These are phyloP conservation scores for Coemansia sp. DNA, from an alignment of 192 early-diverging fungal species.

Conservation along the genomic window DNA sequence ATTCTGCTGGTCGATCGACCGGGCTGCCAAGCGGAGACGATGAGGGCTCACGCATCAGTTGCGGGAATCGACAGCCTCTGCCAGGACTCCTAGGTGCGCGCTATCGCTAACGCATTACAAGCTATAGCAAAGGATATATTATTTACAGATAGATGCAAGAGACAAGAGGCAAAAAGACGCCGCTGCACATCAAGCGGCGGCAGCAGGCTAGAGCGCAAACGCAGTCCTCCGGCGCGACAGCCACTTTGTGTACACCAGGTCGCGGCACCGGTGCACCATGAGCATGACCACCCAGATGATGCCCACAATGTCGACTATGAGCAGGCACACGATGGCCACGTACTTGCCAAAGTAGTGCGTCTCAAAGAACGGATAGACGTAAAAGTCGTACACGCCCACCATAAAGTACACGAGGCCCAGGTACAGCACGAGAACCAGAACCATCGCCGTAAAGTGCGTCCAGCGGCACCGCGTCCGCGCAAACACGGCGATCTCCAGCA, in stretches of 20 bases:
- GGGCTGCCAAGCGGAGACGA: too few species aligned
- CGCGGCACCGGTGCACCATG: conserved; percentile 32
- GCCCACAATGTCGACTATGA: conserved; percentile 19
- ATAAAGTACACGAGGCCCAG: conserved; percentile 42
- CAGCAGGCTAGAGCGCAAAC: conserved; percentile 3
- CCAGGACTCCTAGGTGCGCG: too few species aligned
- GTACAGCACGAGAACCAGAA: conserved; percentile 22
- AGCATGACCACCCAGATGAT: conserved; percentile 37
- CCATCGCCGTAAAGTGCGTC: conserved; percentile 11
- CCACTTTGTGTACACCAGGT: conserved; percentile 18
- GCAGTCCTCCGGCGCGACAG: background rate
- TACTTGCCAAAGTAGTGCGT: conserved; percentile 31
- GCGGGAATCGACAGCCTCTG: too few species aligned
- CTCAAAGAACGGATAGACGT: conserved; percentile 49
- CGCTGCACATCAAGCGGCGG: too few species aligned
- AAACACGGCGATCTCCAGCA: conserved; percentile 19
- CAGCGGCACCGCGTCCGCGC: conserved; percentile 13
- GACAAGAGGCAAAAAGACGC: too few species aligned
- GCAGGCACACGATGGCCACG: conserved; percentile 26
- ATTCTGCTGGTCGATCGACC: too few species aligned
- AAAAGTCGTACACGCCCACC: conserved; percentile 42
- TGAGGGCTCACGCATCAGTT: too few species aligned
- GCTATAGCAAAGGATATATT: too few species aligned
- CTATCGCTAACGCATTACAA: too few species aligned
- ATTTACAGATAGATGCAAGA: too few species aligned